A percentile compares a stretch with the other conserved stretches of the same genome.
These are phyloP conservation scores for Colletotrichum abscissum DNA, from an alignment of 2,329 filamentous ascomycete genomes.

Conservation along the genomic window DNA sequence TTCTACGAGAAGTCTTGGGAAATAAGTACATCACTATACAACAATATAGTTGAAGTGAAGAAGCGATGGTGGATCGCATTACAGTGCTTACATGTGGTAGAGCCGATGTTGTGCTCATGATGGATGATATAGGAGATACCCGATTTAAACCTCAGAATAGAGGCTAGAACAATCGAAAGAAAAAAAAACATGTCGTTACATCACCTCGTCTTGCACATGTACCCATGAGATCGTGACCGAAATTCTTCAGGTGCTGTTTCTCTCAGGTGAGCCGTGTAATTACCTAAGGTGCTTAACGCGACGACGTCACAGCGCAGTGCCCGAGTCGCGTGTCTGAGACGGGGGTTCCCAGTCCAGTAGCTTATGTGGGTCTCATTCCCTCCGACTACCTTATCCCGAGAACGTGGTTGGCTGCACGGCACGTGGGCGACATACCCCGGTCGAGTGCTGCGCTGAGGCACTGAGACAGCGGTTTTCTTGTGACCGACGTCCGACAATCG, in stretches of 20 bases:
- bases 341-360: slow-evolving; percentile 1
- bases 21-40: background rate
- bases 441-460: background rate
- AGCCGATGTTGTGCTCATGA: background rate
- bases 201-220: background rate
- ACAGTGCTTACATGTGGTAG: background rate
- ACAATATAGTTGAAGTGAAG: too few species aligned
- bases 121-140: background rate
- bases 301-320: slow-evolving; percentile 27
- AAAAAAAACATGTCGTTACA: background rate
- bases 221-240: too few species aligned
- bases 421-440: background rate
- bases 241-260: background rate
- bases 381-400: background rate
- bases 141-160: background rate
- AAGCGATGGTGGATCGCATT: background rate
- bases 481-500: slow-evolving; percentile 26
- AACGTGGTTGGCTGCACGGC: background rate
- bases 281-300: background rate
- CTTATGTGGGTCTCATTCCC: background rate
- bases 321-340: slow-evolving; percentile 19
- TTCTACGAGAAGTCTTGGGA: background rate
- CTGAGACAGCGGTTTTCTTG: slow-evolving; percentile 25
- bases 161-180: background rate
- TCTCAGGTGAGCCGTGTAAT: background rate